Evolutionary conservation across 495 filamentous ascomycete species (phyloP), one percentile per base, ranked within the genome.

Genomic region (Podospora pseudoanserina): DNA sequence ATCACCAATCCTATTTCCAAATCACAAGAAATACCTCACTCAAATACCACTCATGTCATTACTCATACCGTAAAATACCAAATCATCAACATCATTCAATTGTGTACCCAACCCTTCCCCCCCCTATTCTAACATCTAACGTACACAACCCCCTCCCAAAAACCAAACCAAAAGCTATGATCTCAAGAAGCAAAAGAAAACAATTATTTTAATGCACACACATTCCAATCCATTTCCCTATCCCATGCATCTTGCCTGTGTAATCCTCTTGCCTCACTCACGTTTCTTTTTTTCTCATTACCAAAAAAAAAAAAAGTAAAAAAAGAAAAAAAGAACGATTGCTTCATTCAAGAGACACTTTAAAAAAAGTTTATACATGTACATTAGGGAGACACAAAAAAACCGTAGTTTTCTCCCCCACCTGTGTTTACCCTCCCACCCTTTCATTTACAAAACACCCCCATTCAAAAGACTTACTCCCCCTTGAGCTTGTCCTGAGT

Each of bases 401-500:
- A 27, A 60, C 11, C 23, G 20, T 27, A 19, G 26, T 15, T 60
- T 32, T 32, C 30, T 6, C 2, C 18, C 28, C 60, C 34, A 32
- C 15, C 34, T 6, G 1, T 63, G 30, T 32, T 18, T 5, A 61
- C 26, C 26, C 20, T 4, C 16, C 27, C n/a, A 0, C 4, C 27
- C 67, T 26, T 28, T 26, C 23, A 19, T 30, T 68, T 20, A 57
- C 11, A 53, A 56, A 64, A 55, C 64, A 34, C 19, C 61, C 44
- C 60, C 61, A n/a, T 18, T 32, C 39, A 11, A 49, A 49, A 13
- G 13, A 53, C 75, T 65, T 86, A 90, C 81, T 90, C 87, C 63
- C 88, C 88, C 82, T 91, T 91, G 23, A 91, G 79, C 79, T 90
- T 90, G 70, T 89, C 87, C 77, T 90, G 88, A 63, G 75, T 84